These are phyloP conservation scores for Tylopilus felleus DNA, from an alignment of 768 basidiomycete genomes.

Conservation along the genomic window DNA sequence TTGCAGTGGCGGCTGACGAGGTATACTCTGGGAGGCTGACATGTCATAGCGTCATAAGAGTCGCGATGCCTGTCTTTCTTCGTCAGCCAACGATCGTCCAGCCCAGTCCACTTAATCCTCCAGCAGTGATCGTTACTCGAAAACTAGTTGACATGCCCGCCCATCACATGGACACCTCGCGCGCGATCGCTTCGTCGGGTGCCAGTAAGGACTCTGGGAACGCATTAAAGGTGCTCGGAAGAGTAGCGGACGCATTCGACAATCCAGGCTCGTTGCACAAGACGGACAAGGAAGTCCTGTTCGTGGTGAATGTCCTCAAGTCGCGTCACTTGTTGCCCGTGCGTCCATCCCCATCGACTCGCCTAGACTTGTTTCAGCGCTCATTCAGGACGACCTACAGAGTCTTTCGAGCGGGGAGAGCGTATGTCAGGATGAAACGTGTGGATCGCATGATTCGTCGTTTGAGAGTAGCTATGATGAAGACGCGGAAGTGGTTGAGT, in stretches of 20 bases:
- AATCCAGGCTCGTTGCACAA: conserved; percentile 16
- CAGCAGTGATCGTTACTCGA: neutral
- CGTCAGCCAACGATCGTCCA: conserved; percentile 5
- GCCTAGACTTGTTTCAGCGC: neutral
- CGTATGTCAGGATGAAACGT: conserved; percentile 1
- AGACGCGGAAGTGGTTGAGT: conserved; percentile 16
- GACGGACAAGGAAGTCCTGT: conserved; percentile 17
- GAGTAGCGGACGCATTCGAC: conserved; percentile 31
- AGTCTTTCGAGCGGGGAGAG: conserved; percentile 17
- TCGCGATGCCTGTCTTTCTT: neutral
- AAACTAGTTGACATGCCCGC: neutral
- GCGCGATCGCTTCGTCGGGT: neutral
- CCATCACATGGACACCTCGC: conserved; percentile 5
- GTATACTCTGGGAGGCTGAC: conserved; percentile 14
- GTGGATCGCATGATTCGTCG: conserved; percentile 9
- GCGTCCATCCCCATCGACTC: conserved; percentile 7
- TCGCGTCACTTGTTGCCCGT: conserved; percentile 21
- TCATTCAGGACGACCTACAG: conserved; percentile 1
- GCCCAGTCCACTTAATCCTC: no score
- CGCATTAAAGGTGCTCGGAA: conserved; percentile 22
- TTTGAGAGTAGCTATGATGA: conserved; percentile 16
- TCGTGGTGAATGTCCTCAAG: conserved; percentile 24
- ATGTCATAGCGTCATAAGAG: conserved; percentile 2
- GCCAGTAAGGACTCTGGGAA: conserved; percentile 7
- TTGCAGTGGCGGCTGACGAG: conserved; percentile 12